Base-by-base conservation (phyloP, 371 early-diverging fungal genomes). In the Zychaea mexicana region DNA sequence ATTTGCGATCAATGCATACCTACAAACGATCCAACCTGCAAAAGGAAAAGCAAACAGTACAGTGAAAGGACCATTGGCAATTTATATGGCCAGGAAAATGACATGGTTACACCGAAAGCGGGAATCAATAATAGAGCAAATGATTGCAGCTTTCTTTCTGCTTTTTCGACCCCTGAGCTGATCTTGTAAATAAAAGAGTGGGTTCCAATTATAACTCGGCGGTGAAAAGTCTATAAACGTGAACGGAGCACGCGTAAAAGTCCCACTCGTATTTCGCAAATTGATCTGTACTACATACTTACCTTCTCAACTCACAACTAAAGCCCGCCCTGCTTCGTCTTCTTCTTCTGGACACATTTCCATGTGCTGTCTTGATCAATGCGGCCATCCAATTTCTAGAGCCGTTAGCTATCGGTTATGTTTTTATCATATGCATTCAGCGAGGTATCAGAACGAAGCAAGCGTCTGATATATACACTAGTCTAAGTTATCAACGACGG, bases 1-100 rank as follows among this genome's bases (percentile, higher is more conserved):
- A 31, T 56, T 33, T 49, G 49, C 49, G 5, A 49, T 49, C 49
- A 49, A 49, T 49, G 49, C 49, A 22, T 22, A 19, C 22, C 21
- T 22, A 49, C 8, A 53, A 55, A 15, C 53, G 60, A 54, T 58
- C 60, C 60, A 65, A 60, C 26, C 61, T 66, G 66, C 61, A 66
- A 66, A 66, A 61, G 66, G 66, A 66, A 65, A 61, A 52, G 52
- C 52, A 61, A 61, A 53, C 52, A 52, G 33, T 60, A 52, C 8
- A 28, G 21, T 28, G 26, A 28, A 39, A n/a, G 42, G 52, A 21
- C 33, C 32, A 31, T 52, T 53, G 62, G 15, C 62, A 62, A 54
- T 62, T 62, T 62, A 49, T 62, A 55, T 31, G 2, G 10, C 58
- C 1, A 36, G 19, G n/a, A 32, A 42, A 60, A 27, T 52, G 52